Percentiles rank a stretch among this genome's conserved stretches.
phyloP scores from a whole-genome alignment of 208 protist genomes.

The Zelonia costaricensis region DNA sequence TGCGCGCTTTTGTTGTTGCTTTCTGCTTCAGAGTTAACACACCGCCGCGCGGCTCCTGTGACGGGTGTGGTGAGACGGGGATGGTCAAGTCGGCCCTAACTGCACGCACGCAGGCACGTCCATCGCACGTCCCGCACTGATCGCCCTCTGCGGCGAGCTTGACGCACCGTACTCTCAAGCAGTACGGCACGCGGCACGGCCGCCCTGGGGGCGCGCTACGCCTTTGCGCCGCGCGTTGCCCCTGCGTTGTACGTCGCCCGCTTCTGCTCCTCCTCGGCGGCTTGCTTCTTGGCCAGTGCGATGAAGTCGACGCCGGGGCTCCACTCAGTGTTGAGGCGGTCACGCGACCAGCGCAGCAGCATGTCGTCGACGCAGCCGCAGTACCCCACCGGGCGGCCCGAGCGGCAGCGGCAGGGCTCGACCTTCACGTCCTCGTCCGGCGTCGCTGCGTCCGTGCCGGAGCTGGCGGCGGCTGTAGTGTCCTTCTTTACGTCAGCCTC shows the following conservation, averaged over 20 bases:
- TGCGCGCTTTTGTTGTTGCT: too few species aligned
- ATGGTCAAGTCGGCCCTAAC: too few species aligned
- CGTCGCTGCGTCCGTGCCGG: neutral
- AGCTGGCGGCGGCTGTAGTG: neutral
- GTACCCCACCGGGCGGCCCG: slow-evolving; percentile 53
- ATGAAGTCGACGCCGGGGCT: slow-evolving; percentile 63
- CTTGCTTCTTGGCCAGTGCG: slow-evolving; percentile 39
- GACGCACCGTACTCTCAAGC: too few species aligned
- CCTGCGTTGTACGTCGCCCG: slow-evolving; percentile 12
- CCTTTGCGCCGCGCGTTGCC: slow-evolving; percentile 5
- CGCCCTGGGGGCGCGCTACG: too few species aligned
- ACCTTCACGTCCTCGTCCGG: slow-evolving; percentile 5
- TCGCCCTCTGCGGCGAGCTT: too few species aligned
- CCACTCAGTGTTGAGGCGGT: slow-evolving; percentile 67
- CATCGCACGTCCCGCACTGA: too few species aligned
- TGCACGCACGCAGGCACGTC: too few species aligned
- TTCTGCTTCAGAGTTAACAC: too few species aligned
- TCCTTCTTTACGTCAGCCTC: slow-evolving; percentile 12
- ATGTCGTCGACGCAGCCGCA: slow-evolving; percentile 92
- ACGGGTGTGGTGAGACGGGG: too few species aligned
- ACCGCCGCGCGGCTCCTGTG: too few species aligned
- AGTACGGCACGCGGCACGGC: too few species aligned
- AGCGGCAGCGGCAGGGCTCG: slow-evolving; percentile 65
- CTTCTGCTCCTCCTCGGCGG: slow-evolving; percentile 26
- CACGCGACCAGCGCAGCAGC: slow-evolving; percentile 76